Percentiles rank a stretch among this genome's conserved stretches.
These are phyloP conservation scores for Cymbomonas tetramitiformis DNA, from an alignment of 139 green algal genomes.

Conservation along the genomic window DNA sequence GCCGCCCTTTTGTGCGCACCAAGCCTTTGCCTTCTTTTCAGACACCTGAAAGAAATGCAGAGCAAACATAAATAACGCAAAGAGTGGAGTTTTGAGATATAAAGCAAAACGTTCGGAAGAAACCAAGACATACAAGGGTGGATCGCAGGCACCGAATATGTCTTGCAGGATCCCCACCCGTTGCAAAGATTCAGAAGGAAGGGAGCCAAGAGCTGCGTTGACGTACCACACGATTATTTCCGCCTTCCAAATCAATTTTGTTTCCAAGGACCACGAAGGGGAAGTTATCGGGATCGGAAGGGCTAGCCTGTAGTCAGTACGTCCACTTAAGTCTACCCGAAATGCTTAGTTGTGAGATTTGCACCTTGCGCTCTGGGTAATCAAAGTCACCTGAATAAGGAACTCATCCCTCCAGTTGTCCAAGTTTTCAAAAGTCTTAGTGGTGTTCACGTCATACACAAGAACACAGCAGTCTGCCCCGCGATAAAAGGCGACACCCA, in stretches of 20 bases:
- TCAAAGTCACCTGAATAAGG: slow-evolving; percentile 67
- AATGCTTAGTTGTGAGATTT: slow-evolving; percentile 6
- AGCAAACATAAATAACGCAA: too few species aligned
- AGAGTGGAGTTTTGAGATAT: too few species aligned
- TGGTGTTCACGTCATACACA: slow-evolving; percentile 89
- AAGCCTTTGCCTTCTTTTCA: slow-evolving; percentile 86
- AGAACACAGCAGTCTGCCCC: slow-evolving; percentile 95
- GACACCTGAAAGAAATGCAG: too few species aligned
- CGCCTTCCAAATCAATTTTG: slow-evolving; percentile 88
- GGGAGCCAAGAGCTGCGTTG: background rate
- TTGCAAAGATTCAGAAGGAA: background rate
- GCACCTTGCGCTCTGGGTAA: too few species aligned
- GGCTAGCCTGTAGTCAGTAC: slow-evolving; percentile 69
- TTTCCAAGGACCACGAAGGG: slow-evolving; percentile 97
- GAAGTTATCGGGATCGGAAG: slow-evolving; percentile 79
- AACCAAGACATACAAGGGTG: too few species aligned
- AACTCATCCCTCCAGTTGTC: slow-evolving; percentile 97
- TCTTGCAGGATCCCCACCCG: too few species aligned
- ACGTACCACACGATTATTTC: slow-evolving; percentile 56
- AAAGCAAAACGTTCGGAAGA: too few species aligned
- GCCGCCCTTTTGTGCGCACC: slow-evolving; percentile 68
- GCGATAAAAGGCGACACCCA: slow-evolving; percentile 94
- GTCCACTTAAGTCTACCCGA: too few species aligned
- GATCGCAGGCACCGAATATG: too few species aligned
- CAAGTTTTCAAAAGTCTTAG: slow-evolving; percentile 90